Evolutionary conservation across 352 stramenopile genomes (phyloP), one percentile per base, ranked within the genome.

Genomic region (Phytophthora quininea): DNA sequence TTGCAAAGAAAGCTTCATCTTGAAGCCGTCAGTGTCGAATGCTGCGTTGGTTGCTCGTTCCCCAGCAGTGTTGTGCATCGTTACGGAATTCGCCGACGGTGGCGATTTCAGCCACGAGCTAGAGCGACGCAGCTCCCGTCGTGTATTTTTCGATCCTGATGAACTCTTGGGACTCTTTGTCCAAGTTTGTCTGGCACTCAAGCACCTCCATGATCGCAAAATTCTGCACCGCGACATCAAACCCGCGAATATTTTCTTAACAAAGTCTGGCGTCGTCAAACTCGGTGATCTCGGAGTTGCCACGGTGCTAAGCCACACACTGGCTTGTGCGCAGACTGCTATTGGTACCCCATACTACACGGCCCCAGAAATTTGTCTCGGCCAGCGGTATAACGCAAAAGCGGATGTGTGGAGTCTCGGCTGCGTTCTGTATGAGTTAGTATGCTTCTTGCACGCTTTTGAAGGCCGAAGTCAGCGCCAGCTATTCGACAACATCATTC

Each of bases 391-490:
- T 80, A 97, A 98, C 54, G 80, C 93, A 59, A 98, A 98, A 75
- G 96, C 88, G 0, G 95, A 98, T 66, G 71, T 98, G 15, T 98
- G 95, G 95, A 97, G 93, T 33, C 74, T 98, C 12, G 95, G 95
- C 2, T 98, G 93, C 68, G 83, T 98, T 8, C 62, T 98, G 27
- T 98, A 97, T 73, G 95, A 98, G 75, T 88, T 98, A 73, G 72
- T 61, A 2, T 96, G 93, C 29, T 84, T 98, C 57, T 63, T 71
- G 11, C 91, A 98, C 53, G 88, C 92, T 15, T 98, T 98, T 66
- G 83, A 97, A 24, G 93, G 89, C 11, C 76, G 83, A 11, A 91
- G 76, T 61, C 83, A 93, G 64, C 79, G 84, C 4, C 83, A 93
- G 61, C 76, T 93, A 55, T 92, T 92, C 60, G 77, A 89, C 29